These are phyloP conservation scores for Flaveria sonorensis DNA, from an alignment of 129 eudicot genomes.

Conservation along the genomic window DNA sequence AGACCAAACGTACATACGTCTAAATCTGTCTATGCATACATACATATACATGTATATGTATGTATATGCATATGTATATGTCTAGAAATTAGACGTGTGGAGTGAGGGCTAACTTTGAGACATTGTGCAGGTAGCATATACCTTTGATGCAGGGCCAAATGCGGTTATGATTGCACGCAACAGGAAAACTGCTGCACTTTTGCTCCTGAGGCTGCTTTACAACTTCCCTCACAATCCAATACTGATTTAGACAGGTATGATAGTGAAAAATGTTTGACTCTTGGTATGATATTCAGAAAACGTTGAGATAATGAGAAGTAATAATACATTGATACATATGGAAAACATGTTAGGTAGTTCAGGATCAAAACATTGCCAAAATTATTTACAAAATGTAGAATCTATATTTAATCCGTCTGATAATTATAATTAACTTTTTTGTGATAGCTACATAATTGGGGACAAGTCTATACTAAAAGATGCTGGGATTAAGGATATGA, in stretches of 20 bases:
- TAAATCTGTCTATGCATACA: too few species aligned
- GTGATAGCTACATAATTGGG: slow-evolving; percentile 73
- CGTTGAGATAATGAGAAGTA: background rate
- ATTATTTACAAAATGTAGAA: background rate
- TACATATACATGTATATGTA: background rate
- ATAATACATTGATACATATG: too few species aligned
- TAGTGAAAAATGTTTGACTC: background rate
- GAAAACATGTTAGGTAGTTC: background rate
- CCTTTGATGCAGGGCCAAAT: slow-evolving; percentile 99
- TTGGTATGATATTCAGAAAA: slow-evolving; percentile 3
- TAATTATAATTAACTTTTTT: background rate
- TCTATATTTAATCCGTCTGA: background rate
- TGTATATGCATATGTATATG: background rate
- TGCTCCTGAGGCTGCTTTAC: slow-evolving; percentile 87
- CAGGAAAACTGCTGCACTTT: slow-evolving; percentile 77
- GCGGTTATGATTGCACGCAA: slow-evolving; percentile 91
- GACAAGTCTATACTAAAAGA: slow-evolving; percentile 83
- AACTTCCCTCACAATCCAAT: slow-evolving; percentile 76
- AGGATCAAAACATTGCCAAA: background rate
- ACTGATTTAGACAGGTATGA: slow-evolving; percentile 74
- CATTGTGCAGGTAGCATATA: slow-evolving; percentile 80
- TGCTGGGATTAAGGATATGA: slow-evolving; percentile 80
- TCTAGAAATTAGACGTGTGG: slow-evolving; percentile 1
- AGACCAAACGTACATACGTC: background rate
- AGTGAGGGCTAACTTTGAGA: slow-evolving; percentile 24